These are phyloP conservation scores for Chlamydomonas incerta DNA, from an alignment of 139 green algal genomes.

Conservation along the genomic window DNA sequence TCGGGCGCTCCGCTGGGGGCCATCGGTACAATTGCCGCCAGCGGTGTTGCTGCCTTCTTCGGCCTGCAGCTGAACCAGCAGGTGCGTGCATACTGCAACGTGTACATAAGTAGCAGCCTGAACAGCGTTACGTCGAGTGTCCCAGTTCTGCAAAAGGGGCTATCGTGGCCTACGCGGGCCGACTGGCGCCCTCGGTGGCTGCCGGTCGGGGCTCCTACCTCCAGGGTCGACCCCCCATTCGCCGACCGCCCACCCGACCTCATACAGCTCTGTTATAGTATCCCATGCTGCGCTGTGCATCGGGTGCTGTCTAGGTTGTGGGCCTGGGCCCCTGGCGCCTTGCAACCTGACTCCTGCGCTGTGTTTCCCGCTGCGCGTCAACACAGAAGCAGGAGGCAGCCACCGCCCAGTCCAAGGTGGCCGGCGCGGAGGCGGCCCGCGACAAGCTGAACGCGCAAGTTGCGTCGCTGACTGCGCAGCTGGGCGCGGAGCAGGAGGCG, in stretches of 20 bases:
- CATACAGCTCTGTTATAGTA: no score
- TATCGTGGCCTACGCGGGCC: no score
- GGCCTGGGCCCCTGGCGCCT: background rate
- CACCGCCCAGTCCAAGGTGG: background rate
- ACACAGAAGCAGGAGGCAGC: background rate
- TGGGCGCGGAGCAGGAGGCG: conserved; percentile 10
- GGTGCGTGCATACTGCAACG: background rate
- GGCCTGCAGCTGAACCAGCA: conserved; percentile 23
- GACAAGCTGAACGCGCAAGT: background rate
- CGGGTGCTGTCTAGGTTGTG: no score
- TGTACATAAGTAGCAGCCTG: background rate
- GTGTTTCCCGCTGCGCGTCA: background rate
- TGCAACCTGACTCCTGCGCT: background rate
- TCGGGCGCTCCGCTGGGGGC: background rate
- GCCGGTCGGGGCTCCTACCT: no score
- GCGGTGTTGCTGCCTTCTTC: conserved; percentile 1
- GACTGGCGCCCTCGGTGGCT: no score
- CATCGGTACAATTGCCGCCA: background rate
- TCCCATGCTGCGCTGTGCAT: no score
- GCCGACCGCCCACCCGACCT: no score
- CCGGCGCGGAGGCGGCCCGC: background rate
- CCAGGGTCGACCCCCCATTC: no score
- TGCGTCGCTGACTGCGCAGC: background rate
- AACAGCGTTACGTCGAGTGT: no score
- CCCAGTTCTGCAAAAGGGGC: no score